Base-by-base conservation (phyloP, 2,329 filamentous ascomycete species). In the Arachnopeziza araneosa region DNA sequence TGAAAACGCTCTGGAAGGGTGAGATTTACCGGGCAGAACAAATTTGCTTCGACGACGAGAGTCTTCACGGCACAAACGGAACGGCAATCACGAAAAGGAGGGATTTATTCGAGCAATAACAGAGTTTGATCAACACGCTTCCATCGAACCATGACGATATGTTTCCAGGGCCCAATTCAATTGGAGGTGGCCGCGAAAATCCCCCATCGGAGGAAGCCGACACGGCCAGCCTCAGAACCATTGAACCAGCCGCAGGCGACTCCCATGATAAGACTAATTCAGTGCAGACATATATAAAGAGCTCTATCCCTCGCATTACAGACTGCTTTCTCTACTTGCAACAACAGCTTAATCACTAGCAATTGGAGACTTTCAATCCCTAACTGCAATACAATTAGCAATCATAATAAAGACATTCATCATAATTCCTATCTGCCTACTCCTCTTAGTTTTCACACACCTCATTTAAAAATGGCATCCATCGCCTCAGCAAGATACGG, bases 401-500 rank as follows among this genome's bases (percentile, higher is more conserved):
- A 44, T 44, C 17, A 44, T 44, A 44, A 44, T 44, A 44, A 44
- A 44, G 12, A 44, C 36, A 44, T 44, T 4, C 36, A 7, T 44
- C 36, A 44, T 44, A 44, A 14, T 44, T 44, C 36, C 36, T 44
- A 17, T 12, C 17, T 17, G 5, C 12, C 36, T 44, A 44, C 36
- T 30, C 26, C 4, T 44, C 17, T 44, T 5, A 44, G 12, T 44
- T 44, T 44, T 12, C 36, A 44, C 36, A 44, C 9, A 30, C 26
- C n/a, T 32, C 23, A 19, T 30, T 51, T 1, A 24, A 22, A 48
- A 51, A 56, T 56, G 55, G 24, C 55, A 6, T 24, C 48, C n/a
- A 55, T 64, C 22, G 79, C 82, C 62, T 78, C 83, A 70, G 89
- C 90, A 69, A 86, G 87, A 73, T 93, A 93, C 75, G 90, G 90